phyloP scores from a whole-genome alignment of 106 monocot genomes.

The Dendrobium huoshanense region DNA sequence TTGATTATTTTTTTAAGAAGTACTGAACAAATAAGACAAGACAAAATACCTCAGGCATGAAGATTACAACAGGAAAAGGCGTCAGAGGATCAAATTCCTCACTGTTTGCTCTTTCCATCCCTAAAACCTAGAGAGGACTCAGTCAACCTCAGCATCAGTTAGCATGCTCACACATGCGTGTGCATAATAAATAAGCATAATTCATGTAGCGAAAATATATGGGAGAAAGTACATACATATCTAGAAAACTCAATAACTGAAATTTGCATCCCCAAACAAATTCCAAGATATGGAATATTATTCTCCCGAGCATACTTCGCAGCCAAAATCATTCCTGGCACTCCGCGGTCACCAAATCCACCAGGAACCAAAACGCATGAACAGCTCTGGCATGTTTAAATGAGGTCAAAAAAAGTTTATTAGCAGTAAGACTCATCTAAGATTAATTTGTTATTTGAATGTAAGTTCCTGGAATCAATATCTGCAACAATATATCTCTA shows the following conservation, averaged over 20 bases:
- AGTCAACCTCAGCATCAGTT: not conserved
- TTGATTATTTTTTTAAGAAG: not conserved
- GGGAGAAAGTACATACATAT: slow-evolving; percentile 31
- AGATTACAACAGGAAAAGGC: slow-evolving; percentile 52
- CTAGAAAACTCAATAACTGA: slow-evolving; percentile 72
- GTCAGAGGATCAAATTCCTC: slow-evolving; percentile 63
- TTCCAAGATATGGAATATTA: slow-evolving; percentile 50
- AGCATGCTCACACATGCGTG: too few species aligned
- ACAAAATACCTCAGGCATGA: slow-evolving; percentile 68
- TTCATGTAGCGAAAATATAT: too few species aligned
- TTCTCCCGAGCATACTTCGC: slow-evolving; percentile 80
- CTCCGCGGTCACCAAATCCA: slow-evolving; percentile 80
- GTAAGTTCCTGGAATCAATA: not conserved
- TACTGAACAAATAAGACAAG: too few species aligned
- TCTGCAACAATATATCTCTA: not conserved
- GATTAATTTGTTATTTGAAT: not conserved
- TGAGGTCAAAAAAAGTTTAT: not conserved
- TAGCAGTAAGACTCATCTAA: not conserved
- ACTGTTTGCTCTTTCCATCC: slow-evolving; percentile 63
- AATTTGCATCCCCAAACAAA: slow-evolving; percentile 82
- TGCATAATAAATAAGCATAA: too few species aligned
- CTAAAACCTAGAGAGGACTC: slow-evolving; percentile 31
- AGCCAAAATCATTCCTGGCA: slow-evolving; percentile 78
- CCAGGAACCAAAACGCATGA: slow-evolving; percentile 68
- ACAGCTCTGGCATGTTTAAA: slow-evolving; percentile 32